A percentile compares a stretch with the other conserved stretches of the same genome.
phyloP scores from a whole-genome alignment of 352 stramenopile species.

The Phytopythium vexans region DNA sequence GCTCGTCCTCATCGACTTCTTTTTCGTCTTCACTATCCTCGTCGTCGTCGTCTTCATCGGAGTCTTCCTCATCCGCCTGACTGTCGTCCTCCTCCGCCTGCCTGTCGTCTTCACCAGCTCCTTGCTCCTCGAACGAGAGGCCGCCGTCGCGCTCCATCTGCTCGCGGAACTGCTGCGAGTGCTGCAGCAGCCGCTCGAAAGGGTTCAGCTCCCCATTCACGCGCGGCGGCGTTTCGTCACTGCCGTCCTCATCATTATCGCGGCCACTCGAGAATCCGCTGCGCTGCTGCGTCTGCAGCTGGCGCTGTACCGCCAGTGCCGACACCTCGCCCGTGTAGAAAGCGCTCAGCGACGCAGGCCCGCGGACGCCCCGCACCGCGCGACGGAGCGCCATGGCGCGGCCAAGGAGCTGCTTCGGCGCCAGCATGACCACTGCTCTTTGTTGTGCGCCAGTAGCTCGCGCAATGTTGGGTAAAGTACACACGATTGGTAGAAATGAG shows the following conservation, averaged over 20 bases:
- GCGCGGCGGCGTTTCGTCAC: slow-evolving; percentile 3
- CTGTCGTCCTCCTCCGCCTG: slow-evolving; percentile 11
- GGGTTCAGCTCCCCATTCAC: slow-evolving; percentile 39
- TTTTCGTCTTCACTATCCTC: slow-evolving; percentile 4
- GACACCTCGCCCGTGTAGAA: slow-evolving; percentile 8
- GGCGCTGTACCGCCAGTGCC: too few relatives aligned
- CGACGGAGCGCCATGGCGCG: slow-evolving; percentile 11
- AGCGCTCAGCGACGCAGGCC: background rate
- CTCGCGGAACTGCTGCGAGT: slow-evolving; percentile 60
- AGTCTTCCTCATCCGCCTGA: background rate
- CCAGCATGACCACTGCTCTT: slow-evolving; percentile 14
- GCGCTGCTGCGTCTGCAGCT: too few relatives aligned
- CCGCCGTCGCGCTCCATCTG: slow-evolving; percentile 20
- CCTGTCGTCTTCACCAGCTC: slow-evolving; percentile 7
- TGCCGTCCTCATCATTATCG: slow-evolving; percentile 13
- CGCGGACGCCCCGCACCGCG: background rate
- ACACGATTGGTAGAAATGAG: background rate
- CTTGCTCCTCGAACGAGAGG: slow-evolving; percentile 10
- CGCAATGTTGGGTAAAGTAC: background rate
- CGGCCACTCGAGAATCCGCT: too few relatives aligned
- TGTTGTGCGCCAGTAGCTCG: too few relatives aligned
- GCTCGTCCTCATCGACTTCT: background rate
- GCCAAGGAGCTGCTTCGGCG: slow-evolving; percentile 7
- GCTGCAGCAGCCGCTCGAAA: slow-evolving; percentile 63
- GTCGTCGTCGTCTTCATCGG: background rate